Percentiles rank a stretch among this genome's conserved stretches.
These are phyloP conservation scores for Saccharomycopsis fibuligera DNA, from an alignment of 805 yeast genomes.

Conservation along the genomic window DNA sequence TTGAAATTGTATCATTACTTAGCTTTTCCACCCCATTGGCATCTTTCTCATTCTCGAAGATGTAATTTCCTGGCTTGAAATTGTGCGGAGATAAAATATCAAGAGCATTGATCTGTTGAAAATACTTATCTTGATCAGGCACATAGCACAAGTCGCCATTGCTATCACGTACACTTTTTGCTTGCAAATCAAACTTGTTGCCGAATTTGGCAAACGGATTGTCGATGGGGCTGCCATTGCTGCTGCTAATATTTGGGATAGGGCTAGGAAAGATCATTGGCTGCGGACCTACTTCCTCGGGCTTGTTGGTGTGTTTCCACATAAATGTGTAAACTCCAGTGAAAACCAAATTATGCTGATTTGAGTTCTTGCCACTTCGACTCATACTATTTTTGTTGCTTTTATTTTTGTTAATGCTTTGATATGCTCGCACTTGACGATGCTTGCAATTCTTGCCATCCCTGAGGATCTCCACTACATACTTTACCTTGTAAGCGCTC, in stretches of 20 bases:
- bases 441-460: conserved; percentile 7
- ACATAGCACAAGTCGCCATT: not conserved
- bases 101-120: not conserved
- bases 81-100: not conserved
- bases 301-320: not conserved
- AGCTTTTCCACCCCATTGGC: too few species aligned
- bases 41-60: not conserved
- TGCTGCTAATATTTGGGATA: not conserved
- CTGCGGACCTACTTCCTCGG: conserved; percentile 6
- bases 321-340: too few species aligned
- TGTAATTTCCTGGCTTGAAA: not conserved
- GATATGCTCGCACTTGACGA: conserved; percentile 3
- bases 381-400: too few species aligned
- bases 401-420: too few species aligned
- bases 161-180: too few species aligned
- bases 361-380: too few species aligned
- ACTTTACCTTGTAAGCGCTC: not conserved
- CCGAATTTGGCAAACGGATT: conserved; percentile 2
- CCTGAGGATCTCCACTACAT: conserved; percentile 3
- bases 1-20: not conserved
- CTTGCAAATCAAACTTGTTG: not conserved
- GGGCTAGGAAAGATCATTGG: conserved; percentile 1
- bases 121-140: not conserved
- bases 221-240: not conserved
- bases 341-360: too few species aligned